Base-by-base conservation (phyloP, 1,139 yeast species). In the Nakaseomyces bracarensis region DNA sequence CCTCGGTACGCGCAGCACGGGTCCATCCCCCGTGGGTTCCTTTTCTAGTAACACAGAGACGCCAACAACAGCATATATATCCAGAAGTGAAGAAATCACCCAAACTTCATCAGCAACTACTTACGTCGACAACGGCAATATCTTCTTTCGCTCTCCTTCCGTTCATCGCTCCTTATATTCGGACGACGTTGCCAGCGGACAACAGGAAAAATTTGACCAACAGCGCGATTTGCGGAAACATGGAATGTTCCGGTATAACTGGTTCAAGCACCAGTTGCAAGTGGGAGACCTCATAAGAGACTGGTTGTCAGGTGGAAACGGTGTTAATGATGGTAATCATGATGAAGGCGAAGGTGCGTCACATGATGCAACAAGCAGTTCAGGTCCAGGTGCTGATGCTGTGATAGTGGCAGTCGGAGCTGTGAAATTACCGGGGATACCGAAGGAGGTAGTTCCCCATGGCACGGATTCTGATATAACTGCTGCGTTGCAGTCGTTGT, bases 401-500 rank as follows among this genome's bases (percentile, higher is more conserved):
- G 14, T 20, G 7, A 18, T 33, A 18, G 36, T 33, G 2, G 36
- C 26, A 11, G 26, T 33, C 8, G 25, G 26, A n/a, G 18, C 26
- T 3, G 26, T 20, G 26, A 33, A 21, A 18, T 21, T 33, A 13
- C 36, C 36, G 3, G 36, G 11, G 4, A n/a, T 33, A n/a, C 36
- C 36, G 8, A 20, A 15, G 3, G 33, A 36, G 2, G 30, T 30
- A 23, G 26, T 51, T 3, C 27, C 42, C 7, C 27, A 38, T 6
- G 38, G 39, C 16, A 36, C 43, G 1, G 54, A 49, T 36, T 27
- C 37, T n/a, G 56, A 52, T 41, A 47, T 49, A n/a, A 38, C 46
- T 3, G 46, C 49, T n/a, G 50, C 54, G 1, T 38, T 52, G 38
- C 53, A 51, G 40, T 49, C 56, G 1, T 29, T 50, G 16, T 52